Evolutionary conservation across 139 green algal genomes (phyloP).

Genomic region (Chlorella sp.): DNA sequence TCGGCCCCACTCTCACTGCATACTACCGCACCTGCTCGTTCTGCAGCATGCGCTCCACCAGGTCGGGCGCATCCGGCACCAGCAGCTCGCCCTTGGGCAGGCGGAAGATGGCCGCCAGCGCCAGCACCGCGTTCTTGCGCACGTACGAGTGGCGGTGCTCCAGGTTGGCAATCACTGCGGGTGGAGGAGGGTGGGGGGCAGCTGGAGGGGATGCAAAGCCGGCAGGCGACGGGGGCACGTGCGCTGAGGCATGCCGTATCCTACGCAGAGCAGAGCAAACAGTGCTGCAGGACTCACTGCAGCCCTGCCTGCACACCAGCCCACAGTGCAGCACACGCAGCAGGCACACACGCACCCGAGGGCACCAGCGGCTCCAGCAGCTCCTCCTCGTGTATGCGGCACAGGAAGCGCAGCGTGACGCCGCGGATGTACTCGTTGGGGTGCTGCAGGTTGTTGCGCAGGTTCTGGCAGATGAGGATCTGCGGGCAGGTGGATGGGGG

Average conservation of each 20-base stretch:
- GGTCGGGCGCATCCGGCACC: conserved; percentile 91
- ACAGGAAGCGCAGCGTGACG: conserved; percentile 96
- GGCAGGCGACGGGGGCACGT: too few relatives aligned
- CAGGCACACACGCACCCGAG: conserved; percentile 38
- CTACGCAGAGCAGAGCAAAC: not conserved
- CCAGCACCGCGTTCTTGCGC: conserved; percentile 95
- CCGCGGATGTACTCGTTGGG: conserved; percentile 99
- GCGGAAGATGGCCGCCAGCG: conserved; percentile 91
- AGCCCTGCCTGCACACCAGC: too few relatives aligned
- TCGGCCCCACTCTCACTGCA: too few relatives aligned
- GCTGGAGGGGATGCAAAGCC: not conserved
- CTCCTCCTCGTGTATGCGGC: conserved; percentile 95
- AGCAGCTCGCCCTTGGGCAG: conserved; percentile 95
- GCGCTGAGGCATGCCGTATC: too few relatives aligned
- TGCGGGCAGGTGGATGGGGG: conserved; percentile 38
- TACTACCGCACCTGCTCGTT: conserved; percentile 51
- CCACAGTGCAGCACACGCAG: too few relatives aligned
- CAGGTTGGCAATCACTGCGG: conserved; percentile 75
- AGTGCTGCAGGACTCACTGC: not conserved
- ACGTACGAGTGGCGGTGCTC: conserved; percentile 99
- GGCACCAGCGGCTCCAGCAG: conserved; percentile 98
- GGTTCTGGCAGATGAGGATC: conserved; percentile 99
- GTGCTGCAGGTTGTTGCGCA: conserved; percentile 99
- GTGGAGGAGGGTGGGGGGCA: not conserved
- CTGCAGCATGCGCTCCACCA: conserved; percentile 89